Evolutionary conservation across 2,329 filamentous ascomycete genomes (phyloP).

Genomic region (Rutstroemia sp.): DNA sequence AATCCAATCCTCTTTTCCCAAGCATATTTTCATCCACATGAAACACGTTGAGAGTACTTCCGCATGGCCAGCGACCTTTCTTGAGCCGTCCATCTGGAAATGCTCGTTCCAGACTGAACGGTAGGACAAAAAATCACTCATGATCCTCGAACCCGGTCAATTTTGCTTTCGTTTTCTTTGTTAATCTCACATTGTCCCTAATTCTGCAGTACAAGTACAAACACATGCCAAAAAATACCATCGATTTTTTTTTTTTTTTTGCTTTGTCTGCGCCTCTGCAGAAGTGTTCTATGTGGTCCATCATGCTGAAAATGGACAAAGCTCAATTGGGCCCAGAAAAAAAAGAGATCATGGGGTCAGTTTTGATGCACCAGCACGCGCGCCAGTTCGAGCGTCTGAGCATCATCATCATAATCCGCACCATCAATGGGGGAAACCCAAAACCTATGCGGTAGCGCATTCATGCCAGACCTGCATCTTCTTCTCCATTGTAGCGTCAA

Average conservation of each 20-base stretch:
- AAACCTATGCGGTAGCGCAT: background rate
- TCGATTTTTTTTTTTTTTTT: background rate
- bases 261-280: background rate
- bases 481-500: background rate
- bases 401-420: background rate
- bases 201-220: background rate
- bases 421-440: background rate
- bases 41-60: too few relatives aligned
- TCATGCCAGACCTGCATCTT: background rate
- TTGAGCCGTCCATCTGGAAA: too few relatives aligned
- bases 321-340: background rate
- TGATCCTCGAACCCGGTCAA: background rate
- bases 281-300: background rate
- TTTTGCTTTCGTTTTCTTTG: background rate
- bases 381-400: background rate
- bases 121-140: too few relatives aligned
- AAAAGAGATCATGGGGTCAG: slow-evolving; percentile 8
- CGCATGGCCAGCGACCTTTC: too few relatives aligned
- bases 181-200: background rate
- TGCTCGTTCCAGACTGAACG: too few relatives aligned
- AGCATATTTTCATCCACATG: too few relatives aligned
- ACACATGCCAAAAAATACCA: background rate
- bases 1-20: too few relatives aligned
- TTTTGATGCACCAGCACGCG: slow-evolving; percentile 4
- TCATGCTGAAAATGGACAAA: background rate